Evolutionary conservation across 345 rosid species (phyloP), one percentile per base, ranked within the genome.

Genomic region (Camelina neglecta): DNA sequence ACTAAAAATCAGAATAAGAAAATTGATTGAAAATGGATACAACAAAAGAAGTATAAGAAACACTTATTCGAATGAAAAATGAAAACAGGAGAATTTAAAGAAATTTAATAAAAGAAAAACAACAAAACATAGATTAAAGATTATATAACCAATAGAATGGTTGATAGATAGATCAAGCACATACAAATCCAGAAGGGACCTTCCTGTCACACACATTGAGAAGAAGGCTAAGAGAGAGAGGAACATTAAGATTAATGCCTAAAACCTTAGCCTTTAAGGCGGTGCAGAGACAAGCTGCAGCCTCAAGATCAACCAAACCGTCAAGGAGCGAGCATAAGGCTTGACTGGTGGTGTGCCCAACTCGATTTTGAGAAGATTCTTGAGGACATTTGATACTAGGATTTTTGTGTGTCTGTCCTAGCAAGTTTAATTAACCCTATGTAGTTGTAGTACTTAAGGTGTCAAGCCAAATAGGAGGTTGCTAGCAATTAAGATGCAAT

Each of bases 221-320:
- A 64, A 89, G 80, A 81, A 87, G 78, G 60, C 75, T 81, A 35
- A 90, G 80, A 11, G 88, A 80, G 58, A 90, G 26, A 1, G 95
- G 89, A 67, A 88, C 33, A 23, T 86, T 83, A 45, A 88, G 76
- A 51, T 85, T 77, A 53, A 75, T 79, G 9, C 90, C 89, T 65
- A 84, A 26, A 15, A 90, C 64, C 51, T 76, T 84, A 61, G 90
- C 92, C 59, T 83, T 90, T 24, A 90, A 63, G 47, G 84, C 88
- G 0, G 89, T 88, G 80, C 90, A 86, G 31, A 90, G 92, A 79
- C 92, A 86, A 55, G 78, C 82, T 0, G 95, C 90, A 0, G 90
- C 96, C 23, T 90, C 90, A 49, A 87, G 82, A 77, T 90, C 86
- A 62, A 44, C 87, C 13, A 86, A 74, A 24, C 85, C 86, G 0